Conservation (phyloP, 805 yeast genomes). For the Zygotorulaspora danielsina region DNA sequence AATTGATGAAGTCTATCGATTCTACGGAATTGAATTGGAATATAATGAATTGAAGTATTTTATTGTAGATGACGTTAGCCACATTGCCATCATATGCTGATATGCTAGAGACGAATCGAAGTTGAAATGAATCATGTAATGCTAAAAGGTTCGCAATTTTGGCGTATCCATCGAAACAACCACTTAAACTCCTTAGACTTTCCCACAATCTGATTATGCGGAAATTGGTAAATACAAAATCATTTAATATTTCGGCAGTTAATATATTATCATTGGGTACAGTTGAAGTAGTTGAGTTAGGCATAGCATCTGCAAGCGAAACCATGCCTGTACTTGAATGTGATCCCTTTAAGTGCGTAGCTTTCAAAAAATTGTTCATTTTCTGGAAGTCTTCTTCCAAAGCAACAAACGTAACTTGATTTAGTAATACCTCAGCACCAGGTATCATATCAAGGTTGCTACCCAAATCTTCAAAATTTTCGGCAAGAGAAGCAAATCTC, state of each 20-base stretch:
- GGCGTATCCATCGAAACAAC: slow-evolving; percentile 12
- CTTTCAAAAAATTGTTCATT: slow-evolving; percentile 16
- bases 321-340: slow-evolving; percentile 1
- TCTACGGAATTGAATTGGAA: slow-evolving; percentile 20
- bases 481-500: slow-evolving; percentile 4
- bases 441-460: slow-evolving; percentile 15
- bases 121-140: slow-evolving; percentile 25
- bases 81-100: slow-evolving; percentile 28
- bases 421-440: slow-evolving; percentile 21
- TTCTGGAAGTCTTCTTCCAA: slow-evolving; percentile 22
- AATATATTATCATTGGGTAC: slow-evolving; percentile 6
- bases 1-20: slow-evolving; percentile 17
- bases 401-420: slow-evolving; percentile 16
- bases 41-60: slow-evolving; percentile 23
- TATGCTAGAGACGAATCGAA: slow-evolving; percentile 20
- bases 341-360: slow-evolving; percentile 6
- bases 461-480: slow-evolving; percentile 5
- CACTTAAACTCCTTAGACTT: slow-evolving; percentile 21
- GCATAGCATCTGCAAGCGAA: slow-evolving; percentile 7
- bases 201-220: slow-evolving; percentile 28
- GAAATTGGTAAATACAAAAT: slow-evolving; percentile 26
- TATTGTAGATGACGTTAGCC: slow-evolving; percentile 30
- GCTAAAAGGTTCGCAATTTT: slow-evolving; percentile 12
- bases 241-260: slow-evolving; percentile 19
- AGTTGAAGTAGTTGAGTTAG: slow-evolving; percentile 4